Evolutionary conservation across 768 basidiomycete genomes (phyloP).

Genomic region (Suillus luteus): DNA sequence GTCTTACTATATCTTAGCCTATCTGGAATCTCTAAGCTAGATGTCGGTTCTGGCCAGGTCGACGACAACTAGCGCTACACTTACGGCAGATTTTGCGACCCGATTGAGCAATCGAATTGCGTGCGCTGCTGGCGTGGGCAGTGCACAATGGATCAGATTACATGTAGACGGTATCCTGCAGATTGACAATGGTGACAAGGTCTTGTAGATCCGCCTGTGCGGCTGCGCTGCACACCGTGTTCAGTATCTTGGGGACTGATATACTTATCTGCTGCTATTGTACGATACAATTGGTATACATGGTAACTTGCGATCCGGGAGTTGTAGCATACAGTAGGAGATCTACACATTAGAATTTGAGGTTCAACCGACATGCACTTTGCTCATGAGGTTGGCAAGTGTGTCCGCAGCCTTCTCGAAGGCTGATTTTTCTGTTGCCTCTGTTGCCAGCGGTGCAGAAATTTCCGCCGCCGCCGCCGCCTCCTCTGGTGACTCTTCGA

Average conservation of each 20-base stretch:
- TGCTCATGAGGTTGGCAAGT: slow-evolving; percentile 67
- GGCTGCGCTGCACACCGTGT: background rate
- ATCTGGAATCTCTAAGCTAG: slow-evolving; percentile 1
- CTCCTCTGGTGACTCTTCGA: slow-evolving; percentile 33
- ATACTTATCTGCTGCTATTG: slow-evolving; percentile 8
- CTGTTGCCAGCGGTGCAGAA: slow-evolving; percentile 19
- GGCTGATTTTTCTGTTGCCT: slow-evolving; percentile 23
- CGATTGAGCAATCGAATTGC: slow-evolving; percentile 10
- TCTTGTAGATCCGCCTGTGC: slow-evolving; percentile 22
- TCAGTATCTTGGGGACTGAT: slow-evolving; percentile 11
- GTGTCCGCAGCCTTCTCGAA: slow-evolving; percentile 48
- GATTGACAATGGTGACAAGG: slow-evolving; percentile 18
- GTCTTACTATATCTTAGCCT: background rate
- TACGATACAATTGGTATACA: slow-evolving; percentile 30
- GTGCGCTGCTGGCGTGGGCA: slow-evolving; percentile 9
- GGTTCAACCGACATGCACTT: slow-evolving; percentile 51
- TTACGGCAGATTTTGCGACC: slow-evolving; percentile 12
- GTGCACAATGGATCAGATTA: slow-evolving; percentile 5
- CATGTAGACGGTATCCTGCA: slow-evolving; percentile 21
- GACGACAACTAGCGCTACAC: background rate
- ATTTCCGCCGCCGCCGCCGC: slow-evolving; percentile 28
- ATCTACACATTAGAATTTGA: slow-evolving; percentile 8
- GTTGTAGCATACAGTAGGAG: slow-evolving; percentile 10
- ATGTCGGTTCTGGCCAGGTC: background rate
- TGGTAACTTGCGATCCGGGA: slow-evolving; percentile 1